These are phyloP conservation scores for Graphilbum ipis-grandicollis DNA, from an alignment of 2,329 filamentous ascomycete genomes.

Conservation along the genomic window DNA sequence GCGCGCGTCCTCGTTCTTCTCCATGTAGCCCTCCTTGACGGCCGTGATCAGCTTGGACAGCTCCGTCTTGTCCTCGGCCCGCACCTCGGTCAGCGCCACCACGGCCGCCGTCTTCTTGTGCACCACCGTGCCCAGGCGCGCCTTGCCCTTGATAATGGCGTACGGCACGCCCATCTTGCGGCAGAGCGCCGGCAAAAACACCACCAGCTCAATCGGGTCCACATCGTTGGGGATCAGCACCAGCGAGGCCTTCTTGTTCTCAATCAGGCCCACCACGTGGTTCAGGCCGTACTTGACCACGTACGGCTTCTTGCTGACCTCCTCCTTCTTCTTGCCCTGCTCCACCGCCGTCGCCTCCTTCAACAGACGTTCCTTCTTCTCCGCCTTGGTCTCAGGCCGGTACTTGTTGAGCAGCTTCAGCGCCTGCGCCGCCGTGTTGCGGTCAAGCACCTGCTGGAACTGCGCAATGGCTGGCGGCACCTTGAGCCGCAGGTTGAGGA, in stretches of 20 bases:
- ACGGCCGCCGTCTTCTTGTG: constrained; percentile 99
- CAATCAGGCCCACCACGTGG: constrained; percentile 92
- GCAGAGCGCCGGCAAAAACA: constrained; percentile 98
- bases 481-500: constrained; percentile 96
- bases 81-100: constrained; percentile 88
- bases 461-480: constrained; percentile 93
- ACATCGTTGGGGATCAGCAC: constrained; percentile 99
- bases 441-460: constrained; percentile 94
- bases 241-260: constrained; percentile 99
- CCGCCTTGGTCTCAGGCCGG: constrained; percentile 93
- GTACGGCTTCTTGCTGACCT: constrained; percentile 99
- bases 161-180: constrained; percentile 99
- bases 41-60: constrained; percentile 90
- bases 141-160: constrained; percentile 99
- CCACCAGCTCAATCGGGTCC: constrained; percentile 97
- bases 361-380: constrained; percentile 99
- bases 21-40: constrained; percentile 95
- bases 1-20: constrained; percentile 83
- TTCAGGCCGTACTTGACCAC: constrained; percentile 99
- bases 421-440: constrained; percentile 87
- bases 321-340: constrained; percentile 99
- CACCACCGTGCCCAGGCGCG: constrained; percentile 92
- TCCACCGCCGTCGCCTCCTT: constrained; percentile 96
- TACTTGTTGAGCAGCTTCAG: constrained; percentile 99
- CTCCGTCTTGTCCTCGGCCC: constrained; percentile 95